Evolutionary conservation across 345 rosid species (phyloP).

Genomic region (Eutrema heterophyllum): DNA sequence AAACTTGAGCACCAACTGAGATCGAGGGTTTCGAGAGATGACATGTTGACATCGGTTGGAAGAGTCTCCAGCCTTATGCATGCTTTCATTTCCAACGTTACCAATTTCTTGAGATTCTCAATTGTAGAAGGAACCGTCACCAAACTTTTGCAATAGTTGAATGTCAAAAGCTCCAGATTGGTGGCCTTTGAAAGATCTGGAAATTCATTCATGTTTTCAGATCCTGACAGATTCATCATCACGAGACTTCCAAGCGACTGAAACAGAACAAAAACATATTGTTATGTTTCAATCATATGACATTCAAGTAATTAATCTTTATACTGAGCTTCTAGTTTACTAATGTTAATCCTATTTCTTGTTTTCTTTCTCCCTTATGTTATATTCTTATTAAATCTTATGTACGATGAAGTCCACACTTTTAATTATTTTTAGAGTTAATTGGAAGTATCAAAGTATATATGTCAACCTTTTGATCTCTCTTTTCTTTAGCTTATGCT

Average conservation of each 20-base stretch:
- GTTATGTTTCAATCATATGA: too few relatives aligned
- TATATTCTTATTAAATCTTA: too few relatives aligned
- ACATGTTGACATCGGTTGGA: neutral
- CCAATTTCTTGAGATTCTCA: neutral
- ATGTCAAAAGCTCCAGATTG: neutral
- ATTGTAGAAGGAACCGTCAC: neutral
- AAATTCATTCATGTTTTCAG: neutral
- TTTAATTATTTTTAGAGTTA: too few relatives aligned
- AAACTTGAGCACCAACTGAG: slow-evolving; percentile 1
- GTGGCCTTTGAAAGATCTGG: neutral
- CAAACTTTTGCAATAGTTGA: neutral
- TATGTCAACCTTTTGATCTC: too few relatives aligned
- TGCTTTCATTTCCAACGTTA: neutral
- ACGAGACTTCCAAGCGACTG: neutral
- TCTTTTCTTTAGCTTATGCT: too few relatives aligned
- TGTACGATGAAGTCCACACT: too few relatives aligned
- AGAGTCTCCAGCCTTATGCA: slow-evolving; percentile 2
- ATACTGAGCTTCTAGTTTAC: too few relatives aligned
- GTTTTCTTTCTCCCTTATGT: too few relatives aligned
- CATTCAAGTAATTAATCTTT: too few relatives aligned
- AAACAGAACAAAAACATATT: neutral
- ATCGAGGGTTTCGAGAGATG: neutral
- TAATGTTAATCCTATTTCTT: too few relatives aligned
- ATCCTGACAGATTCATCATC: neutral
- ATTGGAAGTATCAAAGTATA: too few relatives aligned